Base-by-base conservation (phyloP, 345 rosid genomes). In the Ceriops zippeliana region DNA sequence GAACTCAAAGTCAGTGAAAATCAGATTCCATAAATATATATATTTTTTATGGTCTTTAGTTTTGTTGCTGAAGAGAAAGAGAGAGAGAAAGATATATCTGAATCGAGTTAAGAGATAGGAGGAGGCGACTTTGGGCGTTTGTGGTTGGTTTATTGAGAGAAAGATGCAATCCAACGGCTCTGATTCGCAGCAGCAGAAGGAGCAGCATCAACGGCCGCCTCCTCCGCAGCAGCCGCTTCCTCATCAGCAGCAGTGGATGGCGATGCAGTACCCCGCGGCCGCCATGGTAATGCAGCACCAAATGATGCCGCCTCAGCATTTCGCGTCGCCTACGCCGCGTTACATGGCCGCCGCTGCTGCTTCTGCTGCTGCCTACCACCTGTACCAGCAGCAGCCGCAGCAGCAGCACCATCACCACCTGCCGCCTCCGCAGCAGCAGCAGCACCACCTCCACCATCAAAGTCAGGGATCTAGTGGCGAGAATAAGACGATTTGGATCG, bases 281-380 rank as follows among this genome's bases (percentile, higher is more conserved):
- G 85, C 96, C 34, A 82, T 89, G 91, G 82, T 91, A 81, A 89
- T 90, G 96, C 98, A 84, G 70, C 96, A 84, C 59, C 98, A 90
- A 17, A 81, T 86, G 92, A 82, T 89, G 79, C 87, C 84, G 20
- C 83, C 88, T 59, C 83, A 77, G 54, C 88, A 84, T 68, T 91
- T 82, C 67, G 73, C 77, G 27, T 78, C 86, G 42, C 89, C 86
- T 35, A 84, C 88, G 38, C 90, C 80, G 30, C 81, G 80, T 65
- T 92, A 84, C 70, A 60, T 88, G 83, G 86, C 89, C 32, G 71
- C 78, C 13, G 51, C 65, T 5, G 66, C 61, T 80, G 74, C 58
- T 81, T 76, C 66, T 65, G 46, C 35, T 82, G 70, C 62, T 67
- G 30, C 65, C 10, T 75, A 79, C 72, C 81, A 79, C 68, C 82